Base-by-base conservation (phyloP, 2,329 filamentous ascomycete genomes). In the Xylaria sp. region DNA sequence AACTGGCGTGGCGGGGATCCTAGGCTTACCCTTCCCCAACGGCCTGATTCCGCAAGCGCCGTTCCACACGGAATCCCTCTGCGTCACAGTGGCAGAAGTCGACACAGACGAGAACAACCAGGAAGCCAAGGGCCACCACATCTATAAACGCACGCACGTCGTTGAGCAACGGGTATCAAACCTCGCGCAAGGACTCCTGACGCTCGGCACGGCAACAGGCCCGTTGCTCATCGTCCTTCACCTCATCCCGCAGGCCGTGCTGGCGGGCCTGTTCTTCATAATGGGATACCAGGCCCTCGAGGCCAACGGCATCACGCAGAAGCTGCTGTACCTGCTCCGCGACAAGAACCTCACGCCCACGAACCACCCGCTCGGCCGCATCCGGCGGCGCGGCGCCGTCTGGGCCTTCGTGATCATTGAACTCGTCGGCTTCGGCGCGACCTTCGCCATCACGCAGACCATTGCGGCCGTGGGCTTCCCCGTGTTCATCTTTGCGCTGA, bases 381-480 rank as follows among this genome's bases (percentile, higher is more conserved):
- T 93, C 37, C 81, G 82, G n/a, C 87, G 91, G n/a, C 87, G 89
- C 46, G 75, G 76, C 15, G 88, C 90, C n/a, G 83, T 94, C 70
- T 94, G 91, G 91, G 80, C 81, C 3, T 95, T 94, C 76, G 90
- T 94, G 6, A 81, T 80, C 8, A 80, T 94, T 41, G 90, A 94
- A 80, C 81, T 94, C 3, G 28, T 90, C 52, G 91, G 89, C 0
- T 94, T 94, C 74, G 92, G 85, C 2, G 92, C 90, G 25, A 95
- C 92, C 0, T 94, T 95, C 78, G 92, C 92, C 68, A 92, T 94
- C 75, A 94, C 92, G 0, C 90, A 95, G 81, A 94, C 92, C 0
- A 91, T 94, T 59, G 92, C 92, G 2, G 92, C 92, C 2, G 92
- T 95, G 12, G 92, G 92, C 0, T 95, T 94, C 73, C 92, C 92